These are phyloP conservation scores for Capsicum rhomboideum DNA, from an alignment of 257 asterid species.

Conservation along the genomic window DNA sequence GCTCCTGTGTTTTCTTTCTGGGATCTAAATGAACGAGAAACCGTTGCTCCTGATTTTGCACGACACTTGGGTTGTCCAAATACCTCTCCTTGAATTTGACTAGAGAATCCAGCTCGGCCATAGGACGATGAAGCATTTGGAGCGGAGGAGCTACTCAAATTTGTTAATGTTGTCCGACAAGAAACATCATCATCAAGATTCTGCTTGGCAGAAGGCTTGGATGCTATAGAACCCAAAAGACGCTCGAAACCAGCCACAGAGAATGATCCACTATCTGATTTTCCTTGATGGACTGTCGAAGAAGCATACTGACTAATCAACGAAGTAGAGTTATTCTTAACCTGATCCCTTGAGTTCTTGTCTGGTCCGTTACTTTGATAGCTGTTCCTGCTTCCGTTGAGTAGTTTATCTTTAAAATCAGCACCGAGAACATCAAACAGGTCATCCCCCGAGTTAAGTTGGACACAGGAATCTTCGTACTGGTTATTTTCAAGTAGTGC, in stretches of 20 bases:
- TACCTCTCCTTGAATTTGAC: conserved; percentile 44
- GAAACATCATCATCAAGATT: conserved; percentile 46
- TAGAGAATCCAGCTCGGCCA: conserved; percentile 32
- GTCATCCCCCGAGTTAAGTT: conserved; percentile 50
- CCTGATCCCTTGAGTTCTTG: conserved; percentile 8
- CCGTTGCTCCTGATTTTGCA: conserved; percentile 29
- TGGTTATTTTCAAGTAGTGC: conserved; percentile 2
- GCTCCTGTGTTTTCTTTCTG: conserved; percentile 39
- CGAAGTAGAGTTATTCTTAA: conserved; percentile 12
- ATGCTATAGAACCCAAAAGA: conserved; percentile 64
- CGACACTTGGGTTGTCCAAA: conserved; percentile 43
- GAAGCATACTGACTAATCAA: conserved; percentile 23
- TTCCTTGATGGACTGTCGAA: conserved; percentile 30
- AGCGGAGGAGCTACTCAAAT: conserved; percentile 36
- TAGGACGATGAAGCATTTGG: conserved; percentile 35
- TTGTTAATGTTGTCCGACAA: conserved; percentile 47
- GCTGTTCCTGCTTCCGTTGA: conserved; percentile 40
- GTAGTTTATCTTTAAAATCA: conserved; percentile 58
- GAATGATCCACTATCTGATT: conserved; percentile 42
- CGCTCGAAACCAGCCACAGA: conserved; percentile 37
- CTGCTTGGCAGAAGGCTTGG: conserved; percentile 30
- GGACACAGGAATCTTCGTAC: conserved; percentile 26
- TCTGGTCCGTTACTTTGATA: conserved; percentile 5
- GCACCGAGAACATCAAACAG: conserved; percentile 77
- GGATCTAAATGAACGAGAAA: conserved; percentile 34